Percentiles rank a stretch among this genome's conserved stretches.
Conservation (phyloP, 225 moss, liverwort and hornwort species). For the Polytrichum commune region DNA sequence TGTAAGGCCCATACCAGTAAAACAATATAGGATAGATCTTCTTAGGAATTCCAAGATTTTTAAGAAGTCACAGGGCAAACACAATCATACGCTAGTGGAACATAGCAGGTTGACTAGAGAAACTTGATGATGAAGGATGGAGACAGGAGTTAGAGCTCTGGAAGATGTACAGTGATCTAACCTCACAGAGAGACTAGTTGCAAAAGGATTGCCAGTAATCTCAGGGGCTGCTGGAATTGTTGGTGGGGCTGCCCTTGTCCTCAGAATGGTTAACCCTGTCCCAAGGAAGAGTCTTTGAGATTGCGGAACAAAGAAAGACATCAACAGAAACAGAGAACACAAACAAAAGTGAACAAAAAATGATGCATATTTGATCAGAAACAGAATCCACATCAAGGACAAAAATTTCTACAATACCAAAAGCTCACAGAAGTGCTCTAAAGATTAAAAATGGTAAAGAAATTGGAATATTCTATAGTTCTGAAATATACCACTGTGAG, state of each 20-base stretch:
- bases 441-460: too few relatives aligned
- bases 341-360: too few relatives aligned
- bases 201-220: conserved; percentile 19
- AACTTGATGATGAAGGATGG: too few relatives aligned
- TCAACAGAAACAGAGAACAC: too few relatives aligned
- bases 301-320: neutral
- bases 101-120: too few relatives aligned
- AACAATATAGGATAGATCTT: too few relatives aligned
- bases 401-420: neutral
- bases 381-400: neutral
- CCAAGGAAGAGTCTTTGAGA: neutral
- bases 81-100: too few relatives aligned
- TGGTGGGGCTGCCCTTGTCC: conserved; percentile 34
- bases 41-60: too few relatives aligned
- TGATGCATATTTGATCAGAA: too few relatives aligned
- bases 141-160: too few relatives aligned
- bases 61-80: too few relatives aligned
- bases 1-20: neutral
- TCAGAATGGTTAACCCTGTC: conserved; percentile 24
- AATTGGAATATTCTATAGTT: neutral
- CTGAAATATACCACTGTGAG: conserved; percentile 34
- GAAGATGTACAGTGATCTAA: conserved; percentile 3
- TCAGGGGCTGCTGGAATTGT: conserved; percentile 33
- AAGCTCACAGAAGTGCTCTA: neutral
- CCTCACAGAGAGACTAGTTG: conserved; percentile 13